Evolutionary conservation across 1,284 basidiomycete genomes (phyloP).

Genomic region (Tilletia walkeri): DNA sequence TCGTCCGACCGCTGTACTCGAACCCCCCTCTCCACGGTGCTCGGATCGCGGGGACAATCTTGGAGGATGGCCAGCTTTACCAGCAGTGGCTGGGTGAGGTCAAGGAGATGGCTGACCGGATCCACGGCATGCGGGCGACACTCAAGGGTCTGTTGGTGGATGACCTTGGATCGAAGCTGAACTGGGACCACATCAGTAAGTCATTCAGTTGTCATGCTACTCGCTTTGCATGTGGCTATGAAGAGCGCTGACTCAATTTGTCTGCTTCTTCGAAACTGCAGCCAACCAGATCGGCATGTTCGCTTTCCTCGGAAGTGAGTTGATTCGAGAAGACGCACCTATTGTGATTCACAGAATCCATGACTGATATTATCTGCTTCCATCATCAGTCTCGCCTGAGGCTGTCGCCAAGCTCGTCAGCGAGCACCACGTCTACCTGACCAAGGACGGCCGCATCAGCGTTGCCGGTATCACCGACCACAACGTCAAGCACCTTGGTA

Average conservation of each 20-base stretch:
- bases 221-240: too few relatives aligned
- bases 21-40: constrained; percentile 85
- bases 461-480: constrained; percentile 55
- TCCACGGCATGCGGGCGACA: constrained; percentile 55
- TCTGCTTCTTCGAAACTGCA: neutral
- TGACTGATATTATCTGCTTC: neutral
- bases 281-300: constrained; percentile 57
- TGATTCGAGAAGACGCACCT: neutral
- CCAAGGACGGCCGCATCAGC: constrained; percentile 55
- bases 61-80: constrained; percentile 57
- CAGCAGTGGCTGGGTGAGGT: constrained; percentile 57
- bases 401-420: constrained; percentile 54
- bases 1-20: constrained; percentile 96
- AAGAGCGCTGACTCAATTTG: too few relatives aligned
- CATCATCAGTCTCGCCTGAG: constrained; percentile 47
- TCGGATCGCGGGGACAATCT: constrained; percentile 58
- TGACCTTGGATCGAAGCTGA: constrained; percentile 54
- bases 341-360: neutral
- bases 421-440: constrained; percentile 57
- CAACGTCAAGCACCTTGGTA: constrained; percentile 51
- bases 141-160: constrained; percentile 53
- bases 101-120: constrained; percentile 57
- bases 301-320: constrained; percentile 46
- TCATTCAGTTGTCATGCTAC: neutral
- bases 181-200: constrained; percentile 56